Base-by-base conservation (phyloP, 805 yeast species). In the Zygoascus tannicola region DNA sequence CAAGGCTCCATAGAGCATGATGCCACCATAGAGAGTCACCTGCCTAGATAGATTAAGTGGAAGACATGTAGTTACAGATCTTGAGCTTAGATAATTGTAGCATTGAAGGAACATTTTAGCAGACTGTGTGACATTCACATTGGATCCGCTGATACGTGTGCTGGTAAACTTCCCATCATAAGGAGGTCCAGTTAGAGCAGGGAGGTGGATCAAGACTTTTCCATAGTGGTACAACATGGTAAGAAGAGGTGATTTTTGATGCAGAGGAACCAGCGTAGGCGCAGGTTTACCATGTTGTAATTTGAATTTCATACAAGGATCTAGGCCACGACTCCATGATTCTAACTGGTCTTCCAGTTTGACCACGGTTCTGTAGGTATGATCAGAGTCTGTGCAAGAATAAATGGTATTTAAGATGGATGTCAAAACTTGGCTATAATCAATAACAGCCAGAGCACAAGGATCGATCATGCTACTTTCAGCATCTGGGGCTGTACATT, bases 281-380 rank as follows among this genome's bases (percentile, higher is more conserved):
- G 55, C 35, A 2, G 63, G 62, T 19, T 35, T 34, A 14, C 64
- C 65, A 35, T 59, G 57, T 22, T 48, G 47, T 38, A 81, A 63
- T 32, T 81, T 81, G 52, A 85, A 83, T 44, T 69, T 71, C 46
- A 84, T 64, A 33, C 71, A 70, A 0, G 60, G 33, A 1, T 94
- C 85, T 34, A 87, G 65, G 34, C 81, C 83, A 18, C 79, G 65
- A 53, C 85, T 69, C 96, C 96, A 87, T 40, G 74, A 66, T 52
- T 86, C 94, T 38, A 87, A 66, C 53, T 79, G 73, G 52, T 81
- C 76, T 56, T 87, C 95, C 16, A 64, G 52, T 33, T 47, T 51
- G 16, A 56, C 48, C 20, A 63, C 40, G 10, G 47, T 43, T 45
- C 50, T 53, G 50, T 54, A 52, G 4, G 52, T 41, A 20, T 49